Evolutionary conservation across 2,329 filamentous ascomycete species (phyloP).

Genomic region (Fusarium drepaniforme): DNA sequence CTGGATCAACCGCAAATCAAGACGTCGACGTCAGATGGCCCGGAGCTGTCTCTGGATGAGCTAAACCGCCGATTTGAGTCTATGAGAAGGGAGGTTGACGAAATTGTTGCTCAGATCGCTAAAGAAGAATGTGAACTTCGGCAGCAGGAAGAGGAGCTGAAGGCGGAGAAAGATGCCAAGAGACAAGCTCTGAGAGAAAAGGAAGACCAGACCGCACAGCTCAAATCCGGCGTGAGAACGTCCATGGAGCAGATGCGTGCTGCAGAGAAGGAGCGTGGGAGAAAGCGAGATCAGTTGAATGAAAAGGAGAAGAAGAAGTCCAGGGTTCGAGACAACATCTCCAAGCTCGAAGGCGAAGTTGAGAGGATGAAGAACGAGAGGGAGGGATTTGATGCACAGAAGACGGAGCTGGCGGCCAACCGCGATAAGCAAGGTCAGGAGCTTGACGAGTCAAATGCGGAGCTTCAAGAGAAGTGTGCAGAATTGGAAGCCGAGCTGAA

Average conservation of each 20-base stretch:
- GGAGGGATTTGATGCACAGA: conserved; percentile 66
- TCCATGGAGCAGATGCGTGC: conserved; percentile 86
- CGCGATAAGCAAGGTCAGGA: conserved; percentile 64
- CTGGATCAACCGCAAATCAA: conserved; percentile 63
- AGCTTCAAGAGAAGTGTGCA: conserved; percentile 73
- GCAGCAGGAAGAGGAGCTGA: conserved; percentile 74
- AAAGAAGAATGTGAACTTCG: conserved; percentile 80
- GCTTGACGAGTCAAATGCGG: conserved; percentile 66
- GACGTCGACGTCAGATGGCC: conserved; percentile 62
- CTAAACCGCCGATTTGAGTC: conserved; percentile 85
- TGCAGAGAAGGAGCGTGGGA: conserved; percentile 81
- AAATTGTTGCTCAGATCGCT: conserved; percentile 75
- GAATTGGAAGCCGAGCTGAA: conserved; percentile 80
- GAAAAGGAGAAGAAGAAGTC: conserved; percentile 77
- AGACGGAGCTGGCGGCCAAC: conserved; percentile 61
- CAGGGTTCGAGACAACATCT: conserved; percentile 77
- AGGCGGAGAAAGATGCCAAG: conserved; percentile 83
- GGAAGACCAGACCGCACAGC: conserved; percentile 87
- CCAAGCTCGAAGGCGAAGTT: conserved; percentile 75
- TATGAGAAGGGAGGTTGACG: conserved; percentile 86
- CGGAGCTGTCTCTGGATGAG: conserved; percentile 77
- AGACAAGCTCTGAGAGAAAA: conserved; percentile 86
- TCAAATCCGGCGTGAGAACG: conserved; percentile 83
- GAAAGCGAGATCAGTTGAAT: conserved; percentile 79
- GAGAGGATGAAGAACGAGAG: conserved; percentile 69